Evolutionary conservation across 139 green algal genomes (phyloP), one percentile per base, ranked within the genome.

Genomic region (Chlamydomonas urium): DNA sequence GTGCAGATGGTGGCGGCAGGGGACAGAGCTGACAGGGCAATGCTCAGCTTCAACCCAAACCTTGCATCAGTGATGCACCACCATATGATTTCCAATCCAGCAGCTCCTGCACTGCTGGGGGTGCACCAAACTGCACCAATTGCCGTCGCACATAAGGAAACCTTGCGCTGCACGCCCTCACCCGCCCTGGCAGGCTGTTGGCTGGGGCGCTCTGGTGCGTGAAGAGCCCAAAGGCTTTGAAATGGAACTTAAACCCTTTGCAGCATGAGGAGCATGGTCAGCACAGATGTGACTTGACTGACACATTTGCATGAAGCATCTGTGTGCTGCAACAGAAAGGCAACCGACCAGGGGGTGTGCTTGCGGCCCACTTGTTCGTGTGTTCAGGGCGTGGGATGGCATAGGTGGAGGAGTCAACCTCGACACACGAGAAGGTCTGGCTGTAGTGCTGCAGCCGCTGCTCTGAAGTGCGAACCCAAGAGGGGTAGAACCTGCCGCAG

Each of bases 151-250:
- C n/a, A n/a, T n/a, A n/a, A n/a, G n/a, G n/a, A n/a, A n/a, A n/a
- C n/a, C n/a, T n/a, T n/a, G n/a, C n/a, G n/a, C n/a, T n/a, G n/a
- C n/a, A n/a, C n/a, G n/a, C n/a, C n/a, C n/a, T n/a, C 33, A 67
- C 59, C 59, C 21, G 8, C 28, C 38, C 28, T 42, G 47, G 67
- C 32, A 73, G 47, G 2, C 56, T 57, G 57, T 56, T 58, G 17
- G 8, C 1, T 28, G 34, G 28, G 0, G 31, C 60, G 3, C 59
- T 53, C 71, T 75, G 66, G 10, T 73, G 53, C 60, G 63, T 78
- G 74, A 87, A 85, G 24, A 84, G 65, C 2, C 81, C 81, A 56
- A 84, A 87, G 1, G 78, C 75, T 57, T 87, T 87, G 38, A 87
- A 76, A n/a, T 85, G 81, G 67, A 87, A 87, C 47, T 35, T 48